A percentile compares a stretch with the other conserved stretches of the same genome.
Evolutionary conservation across 2,329 filamentous ascomycete species (phyloP).

Genomic region (Arthrinium puccinioides): DNA sequence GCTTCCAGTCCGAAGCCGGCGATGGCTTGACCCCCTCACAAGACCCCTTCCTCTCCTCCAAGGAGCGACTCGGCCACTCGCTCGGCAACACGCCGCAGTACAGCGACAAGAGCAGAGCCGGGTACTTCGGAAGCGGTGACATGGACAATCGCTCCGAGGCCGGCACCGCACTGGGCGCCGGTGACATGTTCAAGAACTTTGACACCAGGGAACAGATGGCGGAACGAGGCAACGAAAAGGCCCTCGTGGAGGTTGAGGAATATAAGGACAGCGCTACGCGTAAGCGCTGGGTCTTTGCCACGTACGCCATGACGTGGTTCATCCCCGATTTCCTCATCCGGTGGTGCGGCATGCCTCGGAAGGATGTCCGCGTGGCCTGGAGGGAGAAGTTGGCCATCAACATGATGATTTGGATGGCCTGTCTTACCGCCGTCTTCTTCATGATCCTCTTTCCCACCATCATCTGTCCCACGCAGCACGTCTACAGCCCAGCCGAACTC

Average conservation of each 20-base stretch:
- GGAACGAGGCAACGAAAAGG: slow-evolving; percentile 87
- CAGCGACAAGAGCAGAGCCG: slow-evolving; percentile 68
- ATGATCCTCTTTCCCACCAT: slow-evolving; percentile 80
- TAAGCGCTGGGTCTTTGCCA: slow-evolving; percentile 83
- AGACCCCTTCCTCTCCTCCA: slow-evolving; percentile 54
- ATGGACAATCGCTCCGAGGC: slow-evolving; percentile 84
- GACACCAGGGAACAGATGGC: slow-evolving; percentile 92
- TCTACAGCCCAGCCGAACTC: slow-evolving; percentile 75
- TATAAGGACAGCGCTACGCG: slow-evolving; percentile 69
- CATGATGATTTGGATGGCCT: slow-evolving; percentile 89
- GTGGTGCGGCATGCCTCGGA: slow-evolving; percentile 73
- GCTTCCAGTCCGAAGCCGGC: slow-evolving; percentile 55
- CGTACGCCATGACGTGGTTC: slow-evolving; percentile 79
- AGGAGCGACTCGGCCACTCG: slow-evolving; percentile 48
- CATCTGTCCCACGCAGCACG: slow-evolving; percentile 86
- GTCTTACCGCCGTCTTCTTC: slow-evolving; percentile 74
- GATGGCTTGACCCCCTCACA: slow-evolving; percentile 53
- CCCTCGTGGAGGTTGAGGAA: slow-evolving; percentile 85
- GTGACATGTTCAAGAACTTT: slow-evolving; percentile 97
- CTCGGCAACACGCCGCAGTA: slow-evolving; percentile 50
- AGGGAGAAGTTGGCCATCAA: slow-evolving; percentile 98
- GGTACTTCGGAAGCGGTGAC: slow-evolving; percentile 75
- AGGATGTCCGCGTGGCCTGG: slow-evolving; percentile 90
- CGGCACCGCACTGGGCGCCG: slow-evolving; percentile 75
- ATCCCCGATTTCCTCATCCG: slow-evolving; percentile 79